These are phyloP conservation scores for Agapanthus africanus DNA, from an alignment of 106 monocot species.

Conservation along the genomic window DNA sequence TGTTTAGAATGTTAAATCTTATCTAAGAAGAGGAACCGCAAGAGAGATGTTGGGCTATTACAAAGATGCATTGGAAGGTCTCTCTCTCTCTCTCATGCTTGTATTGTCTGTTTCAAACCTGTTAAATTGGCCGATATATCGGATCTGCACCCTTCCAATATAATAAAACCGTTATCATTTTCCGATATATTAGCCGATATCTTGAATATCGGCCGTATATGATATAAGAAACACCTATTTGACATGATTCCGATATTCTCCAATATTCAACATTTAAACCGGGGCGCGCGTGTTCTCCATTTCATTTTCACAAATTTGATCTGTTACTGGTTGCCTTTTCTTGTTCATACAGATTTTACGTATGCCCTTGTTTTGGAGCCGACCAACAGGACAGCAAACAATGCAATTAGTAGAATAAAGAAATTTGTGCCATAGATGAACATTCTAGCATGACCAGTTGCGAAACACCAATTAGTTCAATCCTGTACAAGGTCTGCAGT, in stretches of 20 bases:
- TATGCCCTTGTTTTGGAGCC: constrained; percentile 93
- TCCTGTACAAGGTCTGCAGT: neutral
- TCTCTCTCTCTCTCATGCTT: constrained; percentile 18
- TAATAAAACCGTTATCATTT: too few relatives aligned
- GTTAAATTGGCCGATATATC: too few relatives aligned
- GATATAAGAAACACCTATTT: too few relatives aligned
- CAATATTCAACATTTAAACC: too few relatives aligned
- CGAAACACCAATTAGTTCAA: neutral
- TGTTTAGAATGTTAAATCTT: constrained; percentile 88
- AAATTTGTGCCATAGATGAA: constrained; percentile 50
- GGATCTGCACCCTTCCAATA: too few relatives aligned
- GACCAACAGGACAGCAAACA: constrained; percentile 79
- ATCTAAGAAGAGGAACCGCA: constrained; percentile 87
- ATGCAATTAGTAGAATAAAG: constrained; percentile 66
- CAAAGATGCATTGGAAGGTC: constrained; percentile 90
- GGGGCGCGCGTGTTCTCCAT: too few relatives aligned
- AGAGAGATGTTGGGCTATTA: constrained; percentile 87
- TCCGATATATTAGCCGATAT: too few relatives aligned
- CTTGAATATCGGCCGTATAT: too few relatives aligned
- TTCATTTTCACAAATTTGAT: neutral
- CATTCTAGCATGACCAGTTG: too few relatives aligned
- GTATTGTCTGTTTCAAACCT: constrained; percentile 2
- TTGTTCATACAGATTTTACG: constrained; percentile 61
- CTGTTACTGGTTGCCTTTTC: neutral
- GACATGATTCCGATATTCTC: too few relatives aligned